Conservation (phyloP, 2,329 filamentous ascomycete genomes). For the Xylaria sp. region DNA sequence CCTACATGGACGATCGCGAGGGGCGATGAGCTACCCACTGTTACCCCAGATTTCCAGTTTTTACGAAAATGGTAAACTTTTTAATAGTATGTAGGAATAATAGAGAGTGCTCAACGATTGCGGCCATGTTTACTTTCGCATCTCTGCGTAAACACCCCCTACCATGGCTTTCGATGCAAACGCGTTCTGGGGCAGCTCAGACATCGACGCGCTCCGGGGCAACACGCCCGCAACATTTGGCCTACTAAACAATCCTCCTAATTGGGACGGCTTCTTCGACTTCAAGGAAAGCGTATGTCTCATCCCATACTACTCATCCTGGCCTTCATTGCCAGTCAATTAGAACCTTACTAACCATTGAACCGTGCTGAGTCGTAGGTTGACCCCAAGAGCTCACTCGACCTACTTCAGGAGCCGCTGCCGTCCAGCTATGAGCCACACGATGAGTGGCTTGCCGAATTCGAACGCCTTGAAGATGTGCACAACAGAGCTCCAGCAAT, state of each 20-base stretch:
- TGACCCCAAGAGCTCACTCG: conserved; percentile 17
- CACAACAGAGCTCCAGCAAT: conserved; percentile 4
- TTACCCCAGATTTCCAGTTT: not conserved
- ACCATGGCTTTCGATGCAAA: conserved; percentile 15
- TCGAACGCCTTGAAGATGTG: conserved; percentile 18
- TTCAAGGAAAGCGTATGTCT: conserved; percentile 19
- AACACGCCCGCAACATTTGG: not conserved
- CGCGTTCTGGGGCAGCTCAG: conserved; percentile 22
- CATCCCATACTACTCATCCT: not conserved
- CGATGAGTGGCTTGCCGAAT: conserved; percentile 26
- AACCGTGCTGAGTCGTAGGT: conserved; percentile 4
- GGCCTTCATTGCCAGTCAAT: not conserved
- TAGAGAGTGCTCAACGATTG: not conserved
- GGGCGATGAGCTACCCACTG: not conserved
- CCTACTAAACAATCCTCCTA: not conserved
- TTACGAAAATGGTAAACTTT: not conserved
- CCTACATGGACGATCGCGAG: not conserved
- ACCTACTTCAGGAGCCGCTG: conserved; percentile 3
- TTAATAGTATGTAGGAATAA: not conserved
- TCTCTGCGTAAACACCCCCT: not conserved
- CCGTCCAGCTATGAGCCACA: conserved; percentile 7
- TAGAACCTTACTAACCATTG: not conserved
- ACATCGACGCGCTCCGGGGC: not conserved
- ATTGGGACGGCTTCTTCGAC: conserved; percentile 19
- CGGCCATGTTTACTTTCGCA: not conserved